These are phyloP conservation scores for Starmerella bombicola DNA, from an alignment of 805 yeast species.

Conservation along the genomic window DNA sequence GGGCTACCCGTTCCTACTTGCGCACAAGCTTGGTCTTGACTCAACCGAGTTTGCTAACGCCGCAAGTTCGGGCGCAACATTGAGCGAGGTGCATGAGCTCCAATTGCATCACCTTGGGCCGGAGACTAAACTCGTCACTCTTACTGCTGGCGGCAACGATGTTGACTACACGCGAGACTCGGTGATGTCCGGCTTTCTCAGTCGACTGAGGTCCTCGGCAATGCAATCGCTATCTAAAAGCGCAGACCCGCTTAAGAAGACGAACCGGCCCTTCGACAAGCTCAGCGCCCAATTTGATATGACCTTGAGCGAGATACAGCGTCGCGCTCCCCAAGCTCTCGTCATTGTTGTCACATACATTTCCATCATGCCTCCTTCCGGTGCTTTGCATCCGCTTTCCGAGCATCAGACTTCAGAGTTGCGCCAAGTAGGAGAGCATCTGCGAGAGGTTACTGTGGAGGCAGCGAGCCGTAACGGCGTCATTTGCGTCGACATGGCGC, in stretches of 20 bases:
- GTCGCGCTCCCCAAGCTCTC: conserved; percentile 3
- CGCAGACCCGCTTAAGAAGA: not conserved
- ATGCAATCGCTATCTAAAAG: not conserved
- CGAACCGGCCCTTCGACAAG: not conserved
- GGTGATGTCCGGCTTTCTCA: not conserved
- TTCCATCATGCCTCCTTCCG: conserved; percentile 3
- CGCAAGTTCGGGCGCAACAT: conserved; percentile 9
- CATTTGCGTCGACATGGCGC: conserved; percentile 6
- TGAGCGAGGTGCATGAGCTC: not conserved
- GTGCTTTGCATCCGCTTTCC: conserved; percentile 4
- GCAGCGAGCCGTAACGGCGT: conserved; percentile 3
- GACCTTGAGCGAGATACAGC: conserved; percentile 1
- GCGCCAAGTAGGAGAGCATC: conserved; percentile 4
- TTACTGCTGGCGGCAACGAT: conserved; percentile 13
- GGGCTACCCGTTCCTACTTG: conserved; percentile 8
- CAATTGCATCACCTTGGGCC: conserved; percentile 5
- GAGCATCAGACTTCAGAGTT: conserved; percentile 1
- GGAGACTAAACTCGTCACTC: conserved; percentile 8
- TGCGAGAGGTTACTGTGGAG: conserved; percentile 1
- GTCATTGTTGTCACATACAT: conserved; percentile 8
- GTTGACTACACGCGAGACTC: conserved; percentile 10
- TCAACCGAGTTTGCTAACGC: conserved; percentile 1
- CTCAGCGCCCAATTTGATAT: not conserved
- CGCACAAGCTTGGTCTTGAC: conserved; percentile 1
- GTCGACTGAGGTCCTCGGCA: not conserved